Evolutionary conservation across 345 rosid species (phyloP).

Genomic region (Murraya paniculata): DNA sequence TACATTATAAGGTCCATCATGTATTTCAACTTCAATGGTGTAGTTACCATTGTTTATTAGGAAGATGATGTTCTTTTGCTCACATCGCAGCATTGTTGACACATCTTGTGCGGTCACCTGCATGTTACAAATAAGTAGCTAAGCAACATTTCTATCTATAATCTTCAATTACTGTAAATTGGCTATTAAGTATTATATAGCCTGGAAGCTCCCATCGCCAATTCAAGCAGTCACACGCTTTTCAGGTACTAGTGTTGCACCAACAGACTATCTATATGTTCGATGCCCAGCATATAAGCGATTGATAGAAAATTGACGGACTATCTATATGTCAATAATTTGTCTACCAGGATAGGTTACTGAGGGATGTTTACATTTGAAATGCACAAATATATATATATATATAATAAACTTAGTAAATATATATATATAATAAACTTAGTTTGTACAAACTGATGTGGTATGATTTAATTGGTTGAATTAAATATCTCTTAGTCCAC

Average conservation of each 20-base stretch:
- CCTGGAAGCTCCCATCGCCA: constrained; percentile 66
- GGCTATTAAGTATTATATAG: neutral
- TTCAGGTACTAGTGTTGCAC: constrained; percentile 52
- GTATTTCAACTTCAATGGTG: constrained; percentile 37
- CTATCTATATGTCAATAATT: neutral
- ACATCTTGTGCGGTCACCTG: constrained; percentile 41
- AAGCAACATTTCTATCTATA: neutral
- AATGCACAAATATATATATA: no score
- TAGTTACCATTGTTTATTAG: constrained; percentile 40
- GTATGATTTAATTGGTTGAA: no score
- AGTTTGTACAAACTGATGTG: no score
- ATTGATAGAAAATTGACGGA: neutral
- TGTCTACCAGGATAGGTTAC: neutral
- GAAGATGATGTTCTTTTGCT: constrained; percentile 34
- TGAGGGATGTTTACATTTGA: neutral
- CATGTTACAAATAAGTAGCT: neutral
- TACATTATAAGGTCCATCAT: constrained; percentile 35
- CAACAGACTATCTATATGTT: constrained; percentile 49
- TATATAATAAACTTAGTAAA: no score
- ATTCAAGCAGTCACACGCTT: constrained; percentile 57
- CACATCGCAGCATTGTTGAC: constrained; percentile 36
- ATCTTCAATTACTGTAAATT: neutral
- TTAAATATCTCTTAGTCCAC: no score
- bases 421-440: no score
- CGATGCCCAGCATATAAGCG: neutral